Evolutionary conservation across 1,284 basidiomycete genomes (phyloP).

Genomic region (Ustilago trichophora): DNA sequence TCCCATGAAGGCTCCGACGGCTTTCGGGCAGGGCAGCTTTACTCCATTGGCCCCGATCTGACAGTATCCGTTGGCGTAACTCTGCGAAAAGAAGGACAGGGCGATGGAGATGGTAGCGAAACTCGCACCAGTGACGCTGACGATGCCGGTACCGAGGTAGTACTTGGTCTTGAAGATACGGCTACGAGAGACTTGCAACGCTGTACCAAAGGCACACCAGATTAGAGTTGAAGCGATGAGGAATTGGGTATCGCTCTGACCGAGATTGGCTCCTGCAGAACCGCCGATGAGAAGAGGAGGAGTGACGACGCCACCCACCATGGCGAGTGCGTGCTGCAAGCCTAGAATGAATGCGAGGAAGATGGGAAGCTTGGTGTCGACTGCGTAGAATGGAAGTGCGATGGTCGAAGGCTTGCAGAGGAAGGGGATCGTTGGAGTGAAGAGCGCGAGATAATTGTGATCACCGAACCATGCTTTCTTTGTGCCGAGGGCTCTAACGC

Average conservation of each 20-base stretch:
- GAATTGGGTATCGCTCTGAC: conserved; percentile 19
- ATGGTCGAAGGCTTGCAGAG: conserved; percentile 7
- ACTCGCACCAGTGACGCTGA: conserved; percentile 34
- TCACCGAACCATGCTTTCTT: conserved; percentile 34
- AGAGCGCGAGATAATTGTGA: conserved; percentile 25
- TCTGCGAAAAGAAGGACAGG: conserved; percentile 33
- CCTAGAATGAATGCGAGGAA: conserved; percentile 16
- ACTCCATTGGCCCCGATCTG: conserved; percentile 7
- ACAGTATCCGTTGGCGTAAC: conserved; percentile 26
- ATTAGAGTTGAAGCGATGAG: conserved; percentile 37
- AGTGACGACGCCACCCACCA: conserved; percentile 34
- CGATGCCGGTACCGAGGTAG: conserved; percentile 38
- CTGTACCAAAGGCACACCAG: conserved; percentile 33
- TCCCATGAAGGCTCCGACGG: conserved; percentile 30
- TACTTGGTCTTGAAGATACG: conserved; percentile 27
- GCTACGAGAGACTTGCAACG: conserved; percentile 25
- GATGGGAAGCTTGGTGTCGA: conserved; percentile 20
- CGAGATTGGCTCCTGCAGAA: conserved; percentile 15
- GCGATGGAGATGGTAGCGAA: conserved; percentile 36
- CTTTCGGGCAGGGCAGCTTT: conserved; percentile 33
- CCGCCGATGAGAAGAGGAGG: conserved; percentile 30
- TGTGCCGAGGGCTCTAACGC: conserved; percentile 13
- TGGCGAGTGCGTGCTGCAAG: conserved; percentile 20
- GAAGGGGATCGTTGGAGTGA: conserved; percentile 28
- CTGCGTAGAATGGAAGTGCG: conserved; percentile 27